phyloP scores from a whole-genome alignment of 2,329 filamentous ascomycete genomes.

The Taxawa tesnikishii region DNA sequence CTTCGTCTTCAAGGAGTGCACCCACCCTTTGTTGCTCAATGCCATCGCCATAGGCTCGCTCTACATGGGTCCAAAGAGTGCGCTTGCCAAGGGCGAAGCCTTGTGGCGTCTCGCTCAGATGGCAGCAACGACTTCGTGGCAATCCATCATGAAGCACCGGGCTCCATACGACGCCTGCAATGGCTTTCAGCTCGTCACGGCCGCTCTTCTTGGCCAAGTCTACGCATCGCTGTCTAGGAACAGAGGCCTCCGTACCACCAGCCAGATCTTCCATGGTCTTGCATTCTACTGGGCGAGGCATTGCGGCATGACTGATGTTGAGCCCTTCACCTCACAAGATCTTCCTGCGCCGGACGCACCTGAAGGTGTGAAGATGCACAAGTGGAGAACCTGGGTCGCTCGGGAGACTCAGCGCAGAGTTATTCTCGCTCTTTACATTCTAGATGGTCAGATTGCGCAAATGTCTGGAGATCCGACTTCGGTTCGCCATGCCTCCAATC shows the following conservation, averaged over 20 bases:
- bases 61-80: slow-evolving; percentile 30
- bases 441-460: slow-evolving; percentile 32
- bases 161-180: slow-evolving; percentile 31
- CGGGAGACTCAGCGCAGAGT: slow-evolving; percentile 33
- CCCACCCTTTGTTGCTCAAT: slow-evolving; percentile 30
- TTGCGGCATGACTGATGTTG: slow-evolving; percentile 29
- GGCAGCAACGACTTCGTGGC: slow-evolving; percentile 34
- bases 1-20: slow-evolving; percentile 32
- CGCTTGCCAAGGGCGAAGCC: slow-evolving; percentile 31
- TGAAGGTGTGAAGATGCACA: slow-evolving; percentile 23
- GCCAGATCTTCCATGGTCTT: slow-evolving; percentile 31
- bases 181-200: slow-evolving; percentile 31
- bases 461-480: slow-evolving; percentile 30
- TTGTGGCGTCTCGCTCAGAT: slow-evolving; percentile 33
- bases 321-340: slow-evolving; percentile 19
- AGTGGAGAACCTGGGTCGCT: slow-evolving; percentile 31
- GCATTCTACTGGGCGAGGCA: slow-evolving; percentile 34
- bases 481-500: slow-evolving; percentile 30
- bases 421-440: slow-evolving; percentile 30
- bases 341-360: slow-evolving; percentile 22
- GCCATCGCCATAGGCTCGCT: slow-evolving; percentile 34
- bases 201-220: slow-evolving; percentile 29
- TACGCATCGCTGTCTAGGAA: slow-evolving; percentile 32
- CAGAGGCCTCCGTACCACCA: slow-evolving; percentile 28
- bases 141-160: slow-evolving; percentile 29